Evolutionary conservation across 2,329 filamentous ascomycete species (phyloP).

Genomic region (Pyrenophora teres): DNA sequence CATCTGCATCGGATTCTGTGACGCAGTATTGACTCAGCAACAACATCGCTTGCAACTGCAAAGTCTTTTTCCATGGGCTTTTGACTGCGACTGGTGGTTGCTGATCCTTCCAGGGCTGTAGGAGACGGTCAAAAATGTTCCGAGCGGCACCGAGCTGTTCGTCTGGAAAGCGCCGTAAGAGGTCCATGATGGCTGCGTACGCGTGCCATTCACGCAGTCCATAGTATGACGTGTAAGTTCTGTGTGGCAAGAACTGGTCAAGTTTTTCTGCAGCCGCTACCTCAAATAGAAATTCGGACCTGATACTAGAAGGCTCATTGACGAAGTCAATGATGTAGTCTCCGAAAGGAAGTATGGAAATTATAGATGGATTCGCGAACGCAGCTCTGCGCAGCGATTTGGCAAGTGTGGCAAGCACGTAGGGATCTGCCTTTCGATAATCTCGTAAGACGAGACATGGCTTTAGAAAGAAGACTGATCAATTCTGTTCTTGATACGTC

Average conservation of each 20-base stretch:
- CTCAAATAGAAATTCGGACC: slow-evolving; percentile 53
- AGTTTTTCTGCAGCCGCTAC: slow-evolving; percentile 46
- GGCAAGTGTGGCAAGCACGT: slow-evolving; percentile 39
- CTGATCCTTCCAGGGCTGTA: slow-evolving; percentile 52
- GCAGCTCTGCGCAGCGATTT: slow-evolving; percentile 40
- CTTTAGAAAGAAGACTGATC: slow-evolving; percentile 26
- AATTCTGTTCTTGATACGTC: slow-evolving; percentile 9
- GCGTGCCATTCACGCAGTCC: slow-evolving; percentile 51
- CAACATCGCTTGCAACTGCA: slow-evolving; percentile 55
- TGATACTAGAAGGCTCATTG: slow-evolving; percentile 49
- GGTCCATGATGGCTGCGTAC: slow-evolving; percentile 53
- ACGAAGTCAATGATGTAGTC: slow-evolving; percentile 49
- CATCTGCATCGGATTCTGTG: slow-evolving; percentile 28
- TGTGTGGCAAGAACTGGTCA: slow-evolving; percentile 34
- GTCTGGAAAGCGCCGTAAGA: slow-evolving; percentile 48
- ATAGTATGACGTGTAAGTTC: slow-evolving; percentile 52
- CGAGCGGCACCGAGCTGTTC: slow-evolving; percentile 28
- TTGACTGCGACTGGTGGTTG: slow-evolving; percentile 51
- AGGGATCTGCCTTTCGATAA: slow-evolving; percentile 42
- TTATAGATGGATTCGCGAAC: slow-evolving; percentile 32
- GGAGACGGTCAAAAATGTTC: slow-evolving; percentile 41
- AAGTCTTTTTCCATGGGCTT: slow-evolving; percentile 54
- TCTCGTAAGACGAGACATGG: slow-evolving; percentile 30
- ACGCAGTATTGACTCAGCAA: slow-evolving; percentile 49
- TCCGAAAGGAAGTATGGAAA: slow-evolving; percentile 44